phyloP scores from a whole-genome alignment of 768 basidiomycete species.

The button mushroom (Agaricus bisporus) region DNA sequence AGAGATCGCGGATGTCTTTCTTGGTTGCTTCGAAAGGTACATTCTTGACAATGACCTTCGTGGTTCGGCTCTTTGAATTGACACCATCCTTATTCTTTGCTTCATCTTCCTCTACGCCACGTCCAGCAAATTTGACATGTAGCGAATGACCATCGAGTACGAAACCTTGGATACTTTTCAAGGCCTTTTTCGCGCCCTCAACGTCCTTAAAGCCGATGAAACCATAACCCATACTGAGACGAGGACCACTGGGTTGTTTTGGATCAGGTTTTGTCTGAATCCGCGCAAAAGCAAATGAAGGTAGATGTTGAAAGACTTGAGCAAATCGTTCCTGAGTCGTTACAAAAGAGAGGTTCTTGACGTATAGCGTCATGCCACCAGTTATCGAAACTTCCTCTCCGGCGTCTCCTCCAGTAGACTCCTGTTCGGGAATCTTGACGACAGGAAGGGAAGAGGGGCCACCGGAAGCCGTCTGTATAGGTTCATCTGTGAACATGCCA shows the following conservation, averaged over 20 bases:
- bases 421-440: conserved; percentile 41
- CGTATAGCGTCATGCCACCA: conserved; percentile 78
- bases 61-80: conserved; percentile 55
- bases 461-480: conserved; percentile 5
- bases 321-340: conserved; percentile 73
- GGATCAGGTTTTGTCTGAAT: conserved; percentile 91
- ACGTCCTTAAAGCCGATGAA: conserved; percentile 85
- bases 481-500: conserved; percentile 65
- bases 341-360: conserved; percentile 95
- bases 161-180: conserved; percentile 74
- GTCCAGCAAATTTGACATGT: conserved; percentile 80
- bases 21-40: conserved; percentile 94
- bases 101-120: conserved; percentile 62
- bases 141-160: conserved; percentile 84
- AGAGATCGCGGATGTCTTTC: conserved; percentile 86
- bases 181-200: conserved; percentile 67
- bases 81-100: conserved; percentile 29
- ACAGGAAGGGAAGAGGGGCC: conserved; percentile 7
- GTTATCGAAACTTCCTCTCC: conserved; percentile 41
- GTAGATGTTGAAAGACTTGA: conserved; percentile 65
- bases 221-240: conserved; percentile 93
- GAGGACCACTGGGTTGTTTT: conserved; percentile 49
- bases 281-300: conserved; percentile 80
- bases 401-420: conserved; percentile 19
- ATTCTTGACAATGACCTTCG: conserved; percentile 98